Percentiles rank a stretch among this genome's conserved stretches.
Evolutionary conservation across 768 basidiomycete genomes (phyloP).

Genomic region (Russula griseocarnosa): DNA sequence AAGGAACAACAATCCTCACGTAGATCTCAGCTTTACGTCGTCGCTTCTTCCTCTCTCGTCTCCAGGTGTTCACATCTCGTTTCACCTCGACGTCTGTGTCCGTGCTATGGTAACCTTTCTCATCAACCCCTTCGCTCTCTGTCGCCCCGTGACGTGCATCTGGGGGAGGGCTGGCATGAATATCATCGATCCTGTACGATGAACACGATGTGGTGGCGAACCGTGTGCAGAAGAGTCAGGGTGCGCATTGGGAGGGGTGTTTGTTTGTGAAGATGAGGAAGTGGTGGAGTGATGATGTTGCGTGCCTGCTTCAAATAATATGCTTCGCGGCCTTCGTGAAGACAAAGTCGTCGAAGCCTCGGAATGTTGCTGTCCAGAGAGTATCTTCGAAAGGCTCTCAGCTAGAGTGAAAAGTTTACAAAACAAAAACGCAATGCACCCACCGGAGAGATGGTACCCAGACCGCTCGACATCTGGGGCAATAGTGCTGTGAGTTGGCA

Average conservation of each 20-base stretch:
- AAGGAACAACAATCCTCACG: slow-evolving; percentile 42
- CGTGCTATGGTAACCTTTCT: slow-evolving; percentile 28
- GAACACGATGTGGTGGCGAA: neutral
- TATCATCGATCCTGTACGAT: slow-evolving; percentile 36
- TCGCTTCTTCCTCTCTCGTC: slow-evolving; percentile 41
- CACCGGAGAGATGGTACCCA: slow-evolving; percentile 67
- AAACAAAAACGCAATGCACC: slow-evolving; percentile 1
- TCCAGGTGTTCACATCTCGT: slow-evolving; percentile 34
- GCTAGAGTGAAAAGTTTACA: neutral
- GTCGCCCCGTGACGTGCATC: slow-evolving; percentile 32
- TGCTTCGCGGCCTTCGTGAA: slow-evolving; percentile 25
- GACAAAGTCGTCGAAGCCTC: neutral
- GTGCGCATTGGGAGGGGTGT: neutral
- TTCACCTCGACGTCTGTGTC: slow-evolving; percentile 27
- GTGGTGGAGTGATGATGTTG: slow-evolving; percentile 5
- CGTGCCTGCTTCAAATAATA: slow-evolving; percentile 15
- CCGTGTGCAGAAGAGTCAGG: neutral
- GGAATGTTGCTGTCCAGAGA: slow-evolving; percentile 31
- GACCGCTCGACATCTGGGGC: slow-evolving; percentile 58
- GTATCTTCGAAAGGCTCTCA: slow-evolving; percentile 27
- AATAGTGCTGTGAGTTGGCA: slow-evolving; percentile 47
- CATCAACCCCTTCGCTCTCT: slow-evolving; percentile 34
- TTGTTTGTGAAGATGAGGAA: slow-evolving; percentile 2
- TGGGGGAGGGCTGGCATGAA: slow-evolving; percentile 33
- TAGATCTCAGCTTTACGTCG: slow-evolving; percentile 66